Evolutionary conservation across 805 yeast genomes (phyloP), one percentile per base, ranked within the genome.

Genomic region (Wickerhamomyces bovis): DNA sequence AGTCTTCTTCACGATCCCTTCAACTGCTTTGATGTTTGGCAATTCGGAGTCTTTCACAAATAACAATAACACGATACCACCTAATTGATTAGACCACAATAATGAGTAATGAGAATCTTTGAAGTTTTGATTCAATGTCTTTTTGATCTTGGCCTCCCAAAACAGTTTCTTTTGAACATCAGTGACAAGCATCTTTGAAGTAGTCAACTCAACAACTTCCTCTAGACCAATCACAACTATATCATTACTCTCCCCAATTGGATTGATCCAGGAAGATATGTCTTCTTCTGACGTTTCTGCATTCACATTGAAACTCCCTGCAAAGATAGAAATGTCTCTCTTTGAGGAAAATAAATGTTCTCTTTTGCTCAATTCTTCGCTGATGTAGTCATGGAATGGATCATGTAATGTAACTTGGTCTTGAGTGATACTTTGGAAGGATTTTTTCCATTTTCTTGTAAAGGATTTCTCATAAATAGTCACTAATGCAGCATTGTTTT

Each of bases 241-340:
- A 57, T 92, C 97, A 33, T 85, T 64, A 50, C 23, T 60, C 58
- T n/a, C 49, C 62, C 62, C 6, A 3, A 44, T 38, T 0, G 97
- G 97, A 56, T 84, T 85, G 22, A 94, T 67, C 97, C 98, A 92
- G 1, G 73, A 64, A 0, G 78, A 66, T 23, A 94, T 69, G 54
- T 85, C 89, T 5, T 73, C 77, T 12, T 74, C 73, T 5, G 72
- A 63, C 3, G 70, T 58, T 23, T 79, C 77, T 2, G 97, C 98
- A 56, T 89, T 87, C 18, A 90, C 78, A 58, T 94, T 94, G 62
- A 80, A 92, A 0, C 97, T 88, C 0, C 96, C 98, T 0, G 85
- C 78, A 62, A 83, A 88, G 2, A 94, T 73, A 0, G 74, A 66
- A 23, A 89, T 80, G 38, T 79, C 73, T 43, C 76, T 73, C 44